Percentiles rank a stretch among this genome's conserved stretches.
These are phyloP conservation scores for Ceratocystis harringtonii DNA, from an alignment of 2,329 filamentous ascomycete species.

Conservation along the genomic window DNA sequence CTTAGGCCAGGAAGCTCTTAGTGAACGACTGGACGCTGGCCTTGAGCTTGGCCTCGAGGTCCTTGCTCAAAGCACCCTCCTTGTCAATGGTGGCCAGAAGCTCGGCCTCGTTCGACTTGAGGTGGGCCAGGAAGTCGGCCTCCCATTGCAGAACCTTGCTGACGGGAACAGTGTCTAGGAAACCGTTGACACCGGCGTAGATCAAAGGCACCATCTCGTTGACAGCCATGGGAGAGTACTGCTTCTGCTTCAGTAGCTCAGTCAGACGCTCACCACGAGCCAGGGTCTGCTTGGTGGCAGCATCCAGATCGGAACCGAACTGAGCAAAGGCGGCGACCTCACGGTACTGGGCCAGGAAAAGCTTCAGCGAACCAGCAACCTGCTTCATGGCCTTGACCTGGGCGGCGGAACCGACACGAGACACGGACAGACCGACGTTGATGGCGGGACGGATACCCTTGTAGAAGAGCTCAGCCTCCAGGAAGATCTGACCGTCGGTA, in stretches of 20 bases:
- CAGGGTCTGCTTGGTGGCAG: slow-evolving; percentile 96
- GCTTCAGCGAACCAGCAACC: slow-evolving; percentile 98
- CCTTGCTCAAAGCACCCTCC: slow-evolving; percentile 93
- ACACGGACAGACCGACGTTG: slow-evolving; percentile 99
- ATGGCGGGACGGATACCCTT: slow-evolving; percentile 99
- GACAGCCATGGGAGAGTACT: slow-evolving; percentile 96
- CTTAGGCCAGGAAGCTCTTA: slow-evolving; percentile 70
- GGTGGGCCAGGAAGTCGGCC: slow-evolving; percentile 79
- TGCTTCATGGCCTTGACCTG: slow-evolving; percentile 99
- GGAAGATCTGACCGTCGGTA: slow-evolving; percentile 98
- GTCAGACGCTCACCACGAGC: slow-evolving; percentile 96
- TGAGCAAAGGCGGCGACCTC: slow-evolving; percentile 98
- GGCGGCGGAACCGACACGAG: slow-evolving; percentile 97
- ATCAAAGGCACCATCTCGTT: slow-evolving; percentile 99
- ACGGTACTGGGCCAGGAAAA: slow-evolving; percentile 99
- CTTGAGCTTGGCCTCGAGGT: slow-evolving; percentile 69
- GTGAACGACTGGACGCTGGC: slow-evolving; percentile 67
- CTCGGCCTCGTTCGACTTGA: slow-evolving; percentile 79
- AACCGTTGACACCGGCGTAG: slow-evolving; percentile 97
- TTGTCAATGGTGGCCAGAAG: slow-evolving; percentile 78
- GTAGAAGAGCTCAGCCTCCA: slow-evolving; percentile 99
- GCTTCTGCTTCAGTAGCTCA: slow-evolving; percentile 99
- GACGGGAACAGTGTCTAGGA: slow-evolving; percentile 79
- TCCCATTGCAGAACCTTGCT: slow-evolving; percentile 88
- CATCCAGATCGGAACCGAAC: slow-evolving; percentile 99